Conservation (phyloP, 2,329 filamentous ascomycete genomes). For the Epichloe glyceriae region DNA sequence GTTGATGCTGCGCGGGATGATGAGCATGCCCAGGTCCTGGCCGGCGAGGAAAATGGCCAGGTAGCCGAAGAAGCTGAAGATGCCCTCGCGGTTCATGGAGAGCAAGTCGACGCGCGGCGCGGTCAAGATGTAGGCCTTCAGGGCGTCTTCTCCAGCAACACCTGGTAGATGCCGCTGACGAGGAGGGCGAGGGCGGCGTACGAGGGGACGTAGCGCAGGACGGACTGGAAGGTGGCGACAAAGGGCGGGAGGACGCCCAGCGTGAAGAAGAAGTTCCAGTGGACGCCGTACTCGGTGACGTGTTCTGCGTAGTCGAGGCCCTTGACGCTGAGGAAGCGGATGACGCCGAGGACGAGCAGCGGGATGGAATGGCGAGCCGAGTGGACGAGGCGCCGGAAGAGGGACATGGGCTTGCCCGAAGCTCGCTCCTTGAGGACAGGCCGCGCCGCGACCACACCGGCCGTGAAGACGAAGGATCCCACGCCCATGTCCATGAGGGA, state of each 20-base stretch:
- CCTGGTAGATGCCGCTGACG: conserved; percentile 58
- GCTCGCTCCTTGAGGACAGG: conserved; percentile 59
- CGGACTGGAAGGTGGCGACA: conserved; percentile 67
- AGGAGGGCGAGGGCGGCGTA: conserved; percentile 63
- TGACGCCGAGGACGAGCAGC: conserved; percentile 63
- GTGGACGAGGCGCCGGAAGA: conserved; percentile 45
- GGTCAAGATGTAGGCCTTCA: conserved; percentile 72
- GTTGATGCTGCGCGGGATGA: conserved; percentile 50
- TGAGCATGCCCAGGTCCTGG: conserved; percentile 67
- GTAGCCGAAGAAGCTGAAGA: conserved; percentile 93
- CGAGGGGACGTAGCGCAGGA: conserved; percentile 58
- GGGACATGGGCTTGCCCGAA: conserved; percentile 33
- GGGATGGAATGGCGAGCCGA: conserved; percentile 74
- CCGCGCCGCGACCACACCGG: conserved; percentile 78
- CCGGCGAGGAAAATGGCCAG: conserved; percentile 89
- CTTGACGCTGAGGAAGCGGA: conserved; percentile 81
- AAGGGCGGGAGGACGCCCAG: conserved; percentile 80
- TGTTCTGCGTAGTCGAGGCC: conserved; percentile 93
- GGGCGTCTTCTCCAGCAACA: conserved; percentile 59
- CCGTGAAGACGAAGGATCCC: conserved; percentile 92
- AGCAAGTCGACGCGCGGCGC: conserved; percentile 68
- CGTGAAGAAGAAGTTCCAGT: conserved; percentile 99
- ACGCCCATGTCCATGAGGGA: conserved; percentile 98
- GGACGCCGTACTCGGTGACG: conserved; percentile 92
- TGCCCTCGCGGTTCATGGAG: conserved; percentile 83